phyloP scores from a whole-genome alignment of 2,329 filamentous ascomycete genomes.

The Colletotrichum zoysiae region DNA sequence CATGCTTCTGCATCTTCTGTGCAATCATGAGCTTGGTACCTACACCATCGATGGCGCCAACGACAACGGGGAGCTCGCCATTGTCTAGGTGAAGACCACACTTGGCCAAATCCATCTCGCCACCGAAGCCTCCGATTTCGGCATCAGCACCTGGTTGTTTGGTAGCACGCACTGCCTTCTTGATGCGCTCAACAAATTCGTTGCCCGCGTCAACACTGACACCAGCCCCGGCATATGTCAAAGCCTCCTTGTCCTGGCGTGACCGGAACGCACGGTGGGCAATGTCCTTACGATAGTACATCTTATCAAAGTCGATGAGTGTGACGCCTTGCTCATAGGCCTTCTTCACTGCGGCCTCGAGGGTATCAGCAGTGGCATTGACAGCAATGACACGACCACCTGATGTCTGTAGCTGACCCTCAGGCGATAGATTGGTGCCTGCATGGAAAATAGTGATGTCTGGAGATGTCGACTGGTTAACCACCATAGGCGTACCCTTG shows the following conservation, averaged over 20 bases:
- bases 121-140: conserved; percentile 95
- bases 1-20: conserved; percentile 88
- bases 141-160: conserved; percentile 89
- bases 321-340: conserved; percentile 80
- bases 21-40: conserved; percentile 98
- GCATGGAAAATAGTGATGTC: conserved; percentile 85
- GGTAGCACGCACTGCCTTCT: conserved; percentile 87
- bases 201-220: conserved; percentile 97
- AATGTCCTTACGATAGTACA: conserved; percentile 90
- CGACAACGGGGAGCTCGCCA: conserved; percentile 76
- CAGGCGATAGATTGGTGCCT: conserved; percentile 72
- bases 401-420: conserved; percentile 73
- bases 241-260: conserved; percentile 59
- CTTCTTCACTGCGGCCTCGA: conserved; percentile 82
- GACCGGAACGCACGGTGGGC: conserved; percentile 77
- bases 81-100: conserved; percentile 66
- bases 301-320: conserved; percentile 80
- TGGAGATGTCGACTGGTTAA: conserved; percentile 51
- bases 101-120: conserved; percentile 80
- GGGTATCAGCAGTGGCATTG: conserved; percentile 74
- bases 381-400: conserved; percentile 90
- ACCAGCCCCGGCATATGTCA: conserved; percentile 94
- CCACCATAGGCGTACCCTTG: conserved; percentile 72
- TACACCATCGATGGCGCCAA: conserved; percentile 96
- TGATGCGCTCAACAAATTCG: conserved; percentile 91